phyloP scores from a whole-genome alignment of 2,329 filamentous ascomycete species.

The Alternaria longipes region DNA sequence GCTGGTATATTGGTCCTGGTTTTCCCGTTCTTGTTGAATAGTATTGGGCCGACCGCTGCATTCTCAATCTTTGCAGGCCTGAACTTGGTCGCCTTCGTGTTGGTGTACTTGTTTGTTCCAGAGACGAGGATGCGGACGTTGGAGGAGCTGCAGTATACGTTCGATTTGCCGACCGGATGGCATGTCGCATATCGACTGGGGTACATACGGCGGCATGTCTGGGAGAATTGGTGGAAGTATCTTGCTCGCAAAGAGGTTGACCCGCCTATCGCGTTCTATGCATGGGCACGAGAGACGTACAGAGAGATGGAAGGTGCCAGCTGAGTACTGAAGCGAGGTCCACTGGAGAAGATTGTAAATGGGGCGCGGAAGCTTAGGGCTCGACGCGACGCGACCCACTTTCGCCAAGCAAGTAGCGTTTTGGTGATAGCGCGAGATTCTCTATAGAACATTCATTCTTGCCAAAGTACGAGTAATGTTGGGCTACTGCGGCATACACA shows the following conservation, averaged over 20 bases:
- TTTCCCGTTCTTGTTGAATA: conserved; percentile 47
- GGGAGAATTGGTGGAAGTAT: conserved; percentile 30
- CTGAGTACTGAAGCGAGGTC: not conserved
- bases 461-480: too few relatives aligned
- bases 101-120: conserved; percentile 41
- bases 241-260: conserved; percentile 21
- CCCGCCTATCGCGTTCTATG: conserved; percentile 29
- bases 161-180: conserved; percentile 32
- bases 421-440: not conserved
- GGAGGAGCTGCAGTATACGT: conserved; percentile 37
- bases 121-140: conserved; percentile 38
- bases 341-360: not conserved
- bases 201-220: conserved; percentile 26
- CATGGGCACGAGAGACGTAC: conserved; percentile 27
- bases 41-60: conserved; percentile 42
- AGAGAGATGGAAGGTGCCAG: conserved; percentile 7
- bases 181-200: conserved; percentile 27
- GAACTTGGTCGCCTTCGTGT: conserved; percentile 37
- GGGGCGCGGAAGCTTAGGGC: not conserved
- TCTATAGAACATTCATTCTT: too few relatives aligned
- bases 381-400: not conserved
- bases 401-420: not conserved
- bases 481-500: too few relatives aligned
- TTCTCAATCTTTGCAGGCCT: conserved; percentile 50
- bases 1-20: conserved; percentile 50